These are phyloP conservation scores for Tricholoma hemisulphureum DNA, from an alignment of 768 basidiomycete genomes.

Conservation along the genomic window DNA sequence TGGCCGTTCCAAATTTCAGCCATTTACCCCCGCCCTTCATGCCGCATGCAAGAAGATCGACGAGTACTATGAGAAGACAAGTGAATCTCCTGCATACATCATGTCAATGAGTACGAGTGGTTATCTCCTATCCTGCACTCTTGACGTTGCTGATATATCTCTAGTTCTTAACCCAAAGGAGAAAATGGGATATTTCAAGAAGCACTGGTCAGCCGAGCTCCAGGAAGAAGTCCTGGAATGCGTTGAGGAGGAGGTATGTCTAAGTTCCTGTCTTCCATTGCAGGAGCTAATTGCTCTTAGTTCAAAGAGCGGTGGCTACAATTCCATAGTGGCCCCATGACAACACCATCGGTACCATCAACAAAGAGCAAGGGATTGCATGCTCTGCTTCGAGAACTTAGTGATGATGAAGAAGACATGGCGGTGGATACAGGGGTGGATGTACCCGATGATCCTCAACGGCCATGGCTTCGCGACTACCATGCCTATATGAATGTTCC, in stretches of 20 bases:
- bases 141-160: neutral
- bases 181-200: conserved; percentile 24
- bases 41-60: conserved; percentile 26
- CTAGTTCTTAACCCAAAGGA: conserved; percentile 24
- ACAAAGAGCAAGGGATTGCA: too few relatives aligned
- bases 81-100: conserved; percentile 26
- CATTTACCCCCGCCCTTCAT: conserved; percentile 17
- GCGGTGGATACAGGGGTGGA: too few relatives aligned
- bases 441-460: too few relatives aligned
- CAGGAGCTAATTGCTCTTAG: neutral
- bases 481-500: too few relatives aligned
- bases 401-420: too few relatives aligned
- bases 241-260: neutral
- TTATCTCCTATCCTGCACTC: neutral
- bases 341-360: too few relatives aligned
- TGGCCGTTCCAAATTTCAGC: conserved; percentile 11
- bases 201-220: conserved; percentile 23
- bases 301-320: too few relatives aligned
- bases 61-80: conserved; percentile 11
- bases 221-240: conserved; percentile 11
- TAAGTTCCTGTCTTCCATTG: neutral
- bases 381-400: too few relatives aligned
- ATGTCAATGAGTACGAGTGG: conserved; percentile 21
- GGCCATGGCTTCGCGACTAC: too few relatives aligned
- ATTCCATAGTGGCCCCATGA: too few relatives aligned